A percentile compares a stretch with the other conserved stretches of the same genome.
phyloP scores from a whole-genome alignment of 2,329 filamentous ascomycete species.

The Penicillium hordei region DNA sequence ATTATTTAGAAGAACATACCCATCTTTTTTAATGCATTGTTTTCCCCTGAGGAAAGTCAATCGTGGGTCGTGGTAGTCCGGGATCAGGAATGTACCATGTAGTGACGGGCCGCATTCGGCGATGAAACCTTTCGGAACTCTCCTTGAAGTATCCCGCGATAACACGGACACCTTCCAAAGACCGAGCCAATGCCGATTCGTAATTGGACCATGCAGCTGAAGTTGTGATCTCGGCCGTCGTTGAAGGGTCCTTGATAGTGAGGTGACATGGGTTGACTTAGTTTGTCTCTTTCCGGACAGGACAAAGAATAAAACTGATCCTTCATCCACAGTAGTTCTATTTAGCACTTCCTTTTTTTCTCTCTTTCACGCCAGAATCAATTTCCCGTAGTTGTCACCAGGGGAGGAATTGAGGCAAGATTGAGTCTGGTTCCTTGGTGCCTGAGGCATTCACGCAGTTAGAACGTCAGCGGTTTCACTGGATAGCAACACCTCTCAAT shows the following conservation, averaged over 20 bases:
- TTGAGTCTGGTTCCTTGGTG: neutral
- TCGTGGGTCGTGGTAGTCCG: neutral
- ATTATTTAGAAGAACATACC: neutral
- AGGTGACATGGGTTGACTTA: slow-evolving; percentile 8
- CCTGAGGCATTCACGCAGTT: slow-evolving; percentile 5
- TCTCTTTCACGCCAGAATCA: neutral
- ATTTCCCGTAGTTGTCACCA: neutral
- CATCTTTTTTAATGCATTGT: neutral
- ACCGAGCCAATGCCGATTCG: neutral
- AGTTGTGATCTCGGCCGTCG: slow-evolving; percentile 5
- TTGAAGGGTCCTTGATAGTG: neutral
- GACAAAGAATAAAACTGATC: slow-evolving; percentile 2
- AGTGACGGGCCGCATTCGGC: slow-evolving; percentile 16
- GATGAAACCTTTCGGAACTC: slow-evolving; percentile 7
- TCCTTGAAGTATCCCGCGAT: slow-evolving; percentile 15
- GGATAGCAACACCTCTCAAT: slow-evolving; percentile 16
- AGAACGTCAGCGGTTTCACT: slow-evolving; percentile 4
- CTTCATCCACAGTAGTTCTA: neutral
- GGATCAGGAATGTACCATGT: slow-evolving; percentile 16
- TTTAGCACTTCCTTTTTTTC: neutral
- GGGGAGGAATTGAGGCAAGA: slow-evolving; percentile 2
- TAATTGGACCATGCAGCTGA: slow-evolving; percentile 8
- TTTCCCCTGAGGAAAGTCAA: neutral
- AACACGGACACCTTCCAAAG: neutral
- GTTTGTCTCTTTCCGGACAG: slow-evolving; percentile 16